Evolutionary conservation across 257 asterid species (phyloP).

Genomic region (Penstemon davidsonii): DNA sequence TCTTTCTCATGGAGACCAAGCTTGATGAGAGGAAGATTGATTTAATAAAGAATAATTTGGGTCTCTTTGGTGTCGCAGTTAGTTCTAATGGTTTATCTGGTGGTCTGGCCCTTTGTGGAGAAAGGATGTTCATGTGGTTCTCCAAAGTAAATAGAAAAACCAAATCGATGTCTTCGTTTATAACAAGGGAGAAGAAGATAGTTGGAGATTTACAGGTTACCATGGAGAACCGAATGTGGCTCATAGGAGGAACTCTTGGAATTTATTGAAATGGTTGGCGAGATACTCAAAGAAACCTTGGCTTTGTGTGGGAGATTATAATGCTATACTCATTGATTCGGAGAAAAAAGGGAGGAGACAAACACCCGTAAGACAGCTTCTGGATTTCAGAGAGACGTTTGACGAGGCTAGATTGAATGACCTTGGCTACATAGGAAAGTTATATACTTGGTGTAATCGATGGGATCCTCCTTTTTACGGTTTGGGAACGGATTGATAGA

Average conservation of each 20-base stretch:
- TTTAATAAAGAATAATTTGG: neutral
- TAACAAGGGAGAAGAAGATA: too few relatives aligned
- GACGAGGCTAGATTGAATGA: neutral
- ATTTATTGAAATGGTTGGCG: neutral
- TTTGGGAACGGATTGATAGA: neutral
- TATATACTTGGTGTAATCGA: neutral
- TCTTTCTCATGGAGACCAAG: too few relatives aligned
- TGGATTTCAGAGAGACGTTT: neutral
- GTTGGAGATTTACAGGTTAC: neutral
- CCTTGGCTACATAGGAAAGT: neutral
- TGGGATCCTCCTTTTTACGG: neutral
- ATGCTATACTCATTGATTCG: neutral
- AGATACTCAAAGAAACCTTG: neutral
- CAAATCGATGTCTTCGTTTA: neutral
- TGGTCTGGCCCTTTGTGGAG: neutral
- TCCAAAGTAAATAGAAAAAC: neutral
- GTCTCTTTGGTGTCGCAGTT: neutral
- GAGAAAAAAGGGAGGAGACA: neutral
- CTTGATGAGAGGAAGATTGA: too few relatives aligned
- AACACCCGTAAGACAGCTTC: neutral
- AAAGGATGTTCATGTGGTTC: neutral
- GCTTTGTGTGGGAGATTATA: neutral
- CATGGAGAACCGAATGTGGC: neutral
- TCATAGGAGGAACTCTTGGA: neutral
- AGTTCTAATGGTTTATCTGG: neutral